Evolutionary conservation across 768 basidiomycete genomes (phyloP).

Genomic region (Antrodiella citrinella): DNA sequence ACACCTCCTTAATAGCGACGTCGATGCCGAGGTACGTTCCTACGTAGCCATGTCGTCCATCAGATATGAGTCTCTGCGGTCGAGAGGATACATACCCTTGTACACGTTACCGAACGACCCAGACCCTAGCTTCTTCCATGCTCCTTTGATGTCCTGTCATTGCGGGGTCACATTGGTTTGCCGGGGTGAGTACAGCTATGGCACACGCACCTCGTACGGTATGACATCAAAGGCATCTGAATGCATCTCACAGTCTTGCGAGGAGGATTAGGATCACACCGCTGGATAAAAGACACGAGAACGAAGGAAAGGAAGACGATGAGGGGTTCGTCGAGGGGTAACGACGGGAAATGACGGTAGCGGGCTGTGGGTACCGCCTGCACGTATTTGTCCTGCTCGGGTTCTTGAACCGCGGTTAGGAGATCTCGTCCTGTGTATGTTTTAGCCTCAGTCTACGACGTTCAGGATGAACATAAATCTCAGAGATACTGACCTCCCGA

Average conservation of each 20-base stretch:
- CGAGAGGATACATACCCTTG: conserved; percentile 54
- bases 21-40: conserved; percentile 92
- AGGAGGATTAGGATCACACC: background rate
- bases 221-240: conserved; percentile 84
- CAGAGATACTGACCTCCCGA: no score
- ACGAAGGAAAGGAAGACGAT: background rate
- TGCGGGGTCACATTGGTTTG: conserved; percentile 6
- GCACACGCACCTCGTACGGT: conserved; percentile 63
- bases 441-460: no score
- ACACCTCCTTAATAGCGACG: conserved; percentile 93
- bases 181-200: background rate
- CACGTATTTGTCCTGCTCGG: background rate
- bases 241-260: conserved; percentile 15
- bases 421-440: no score
- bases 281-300: background rate
- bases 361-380: background rate
- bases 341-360: background rate
- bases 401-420: background rate
- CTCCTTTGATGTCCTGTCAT: conserved; percentile 71
- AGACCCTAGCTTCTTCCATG: conserved; percentile 87
- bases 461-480: no score
- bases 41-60: conserved; percentile 26
- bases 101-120: conserved; percentile 92
- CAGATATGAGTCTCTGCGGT: background rate
- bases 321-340: background rate